Conservation (phyloP, 2,329 filamentous ascomycete genomes). For the Mariannaea elegans region DNA sequence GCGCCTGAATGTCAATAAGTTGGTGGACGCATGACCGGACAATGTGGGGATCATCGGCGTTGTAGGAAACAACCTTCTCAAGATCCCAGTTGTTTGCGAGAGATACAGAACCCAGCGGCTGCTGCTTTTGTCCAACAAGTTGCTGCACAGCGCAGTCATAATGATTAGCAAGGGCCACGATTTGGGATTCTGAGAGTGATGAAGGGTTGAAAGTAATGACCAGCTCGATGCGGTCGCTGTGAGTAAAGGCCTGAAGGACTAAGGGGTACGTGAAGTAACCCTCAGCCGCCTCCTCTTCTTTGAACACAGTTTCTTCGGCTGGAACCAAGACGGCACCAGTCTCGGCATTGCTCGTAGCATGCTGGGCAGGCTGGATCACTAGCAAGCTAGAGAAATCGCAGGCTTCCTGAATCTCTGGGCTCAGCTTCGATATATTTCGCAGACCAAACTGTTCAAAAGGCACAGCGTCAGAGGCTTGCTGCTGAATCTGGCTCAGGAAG, state of each 20-base stretch:
- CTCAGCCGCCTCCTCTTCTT: slow-evolving; percentile 12
- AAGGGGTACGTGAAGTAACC: no score
- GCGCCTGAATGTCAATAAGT: slow-evolving; percentile 21
- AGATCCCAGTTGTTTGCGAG: background rate
- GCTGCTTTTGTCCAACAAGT: background rate
- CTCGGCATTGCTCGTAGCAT: background rate
- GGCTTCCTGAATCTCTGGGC: background rate
- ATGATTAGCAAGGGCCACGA: background rate
- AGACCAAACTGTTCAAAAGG: slow-evolving; percentile 14
- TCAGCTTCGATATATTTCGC: slow-evolving; percentile 29
- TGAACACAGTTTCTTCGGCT: background rate
- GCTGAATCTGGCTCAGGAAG: background rate
- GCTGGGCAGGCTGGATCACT: slow-evolving; percentile 22
- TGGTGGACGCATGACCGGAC: slow-evolving; percentile 26
- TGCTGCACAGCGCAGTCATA: background rate
- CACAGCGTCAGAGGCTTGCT: background rate
- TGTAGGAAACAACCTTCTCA: background rate
- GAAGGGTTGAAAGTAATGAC: slow-evolving; percentile 21
- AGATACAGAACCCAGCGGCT: background rate
- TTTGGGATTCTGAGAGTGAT: background rate
- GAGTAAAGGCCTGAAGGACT: slow-evolving; percentile 15
- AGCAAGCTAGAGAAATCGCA: slow-evolving; percentile 13
- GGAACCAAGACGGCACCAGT: background rate
- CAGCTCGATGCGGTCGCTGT: slow-evolving; percentile 28
- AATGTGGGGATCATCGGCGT: background rate